phyloP scores from a whole-genome alignment of 345 rosid genomes.

The Microthlaspi erraticum region DNA sequence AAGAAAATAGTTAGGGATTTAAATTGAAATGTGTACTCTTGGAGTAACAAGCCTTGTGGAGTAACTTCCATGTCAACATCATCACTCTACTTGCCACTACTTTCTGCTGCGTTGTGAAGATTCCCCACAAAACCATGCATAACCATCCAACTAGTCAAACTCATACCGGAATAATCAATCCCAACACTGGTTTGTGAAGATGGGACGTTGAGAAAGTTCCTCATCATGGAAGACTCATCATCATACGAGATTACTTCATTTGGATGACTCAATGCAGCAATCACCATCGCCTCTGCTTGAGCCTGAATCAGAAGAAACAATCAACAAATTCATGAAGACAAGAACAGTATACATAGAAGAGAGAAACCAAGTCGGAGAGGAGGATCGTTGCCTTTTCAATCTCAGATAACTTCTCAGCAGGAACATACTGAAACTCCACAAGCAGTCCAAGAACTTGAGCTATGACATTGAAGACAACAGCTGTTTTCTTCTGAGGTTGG shows the following conservation, averaged over 20 bases:
- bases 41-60: slow-evolving; percentile 60
- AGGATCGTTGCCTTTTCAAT: slow-evolving; percentile 68
- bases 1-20: no score
- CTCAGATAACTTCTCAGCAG: slow-evolving; percentile 74
- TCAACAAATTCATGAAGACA: background rate
- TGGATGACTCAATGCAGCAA: slow-evolving; percentile 70
- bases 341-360: background rate
- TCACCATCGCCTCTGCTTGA: slow-evolving; percentile 70
- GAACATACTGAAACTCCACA: slow-evolving; percentile 68
- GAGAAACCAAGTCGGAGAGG: background rate
- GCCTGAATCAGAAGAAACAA: slow-evolving; percentile 51
- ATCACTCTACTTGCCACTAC: slow-evolving; percentile 38
- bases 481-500: slow-evolving; percentile 67
- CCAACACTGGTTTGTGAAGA: slow-evolving; percentile 58
- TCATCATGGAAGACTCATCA: slow-evolving; percentile 59
- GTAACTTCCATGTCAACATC: slow-evolving; percentile 39
- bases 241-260: slow-evolving; percentile 68
- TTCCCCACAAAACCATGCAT: slow-evolving; percentile 50
- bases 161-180: slow-evolving; percentile 62
- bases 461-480: slow-evolving; percentile 90
- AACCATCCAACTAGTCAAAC: slow-evolving; percentile 63
- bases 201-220: slow-evolving; percentile 48
- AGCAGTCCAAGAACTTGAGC: slow-evolving; percentile 86
- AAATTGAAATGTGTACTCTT: no score
- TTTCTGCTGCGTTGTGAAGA: slow-evolving; percentile 49